These are phyloP conservation scores for Cercospora sp. DNA, from an alignment of 2,329 filamentous ascomycete species.

Conservation along the genomic window DNA sequence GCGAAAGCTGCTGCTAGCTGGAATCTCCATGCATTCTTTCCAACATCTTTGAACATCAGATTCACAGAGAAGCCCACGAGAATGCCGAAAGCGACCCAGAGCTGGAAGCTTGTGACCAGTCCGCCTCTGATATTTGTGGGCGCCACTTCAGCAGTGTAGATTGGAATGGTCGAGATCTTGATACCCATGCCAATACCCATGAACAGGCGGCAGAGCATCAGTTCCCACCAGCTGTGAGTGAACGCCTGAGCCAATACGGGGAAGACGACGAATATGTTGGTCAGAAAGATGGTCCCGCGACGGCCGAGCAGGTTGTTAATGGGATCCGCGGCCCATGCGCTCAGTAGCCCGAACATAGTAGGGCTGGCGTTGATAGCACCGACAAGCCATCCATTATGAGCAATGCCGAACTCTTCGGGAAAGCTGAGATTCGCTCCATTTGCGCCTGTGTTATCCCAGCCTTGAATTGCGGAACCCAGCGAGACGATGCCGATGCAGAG, in stretches of 20 bases:
- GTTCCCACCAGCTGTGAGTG: conserved; percentile 68
- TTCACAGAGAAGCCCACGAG: conserved; percentile 64
- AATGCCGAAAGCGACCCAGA: conserved; percentile 60
- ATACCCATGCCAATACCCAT: conserved; percentile 59
- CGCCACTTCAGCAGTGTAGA: conserved; percentile 47
- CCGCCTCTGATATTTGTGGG: conserved; percentile 49
- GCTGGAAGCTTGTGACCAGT: conserved; percentile 39
- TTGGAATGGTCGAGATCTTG: conserved; percentile 49
- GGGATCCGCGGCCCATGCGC: conserved; percentile 56
- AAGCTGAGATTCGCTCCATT: conserved; percentile 39
- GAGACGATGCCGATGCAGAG: conserved; percentile 41
- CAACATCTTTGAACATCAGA: conserved; percentile 56
- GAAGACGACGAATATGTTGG: conserved; percentile 55
- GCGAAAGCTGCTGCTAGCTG: conserved; percentile 65
- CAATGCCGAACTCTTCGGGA: conserved; percentile 32
- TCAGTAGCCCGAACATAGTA: conserved; percentile 44
- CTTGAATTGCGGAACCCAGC: conserved; percentile 27
- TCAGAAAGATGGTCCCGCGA: conserved; percentile 42
- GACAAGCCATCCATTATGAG: conserved; percentile 27
- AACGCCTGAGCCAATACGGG: conserved; percentile 64
- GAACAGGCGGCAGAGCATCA: conserved; percentile 68
- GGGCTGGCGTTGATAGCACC: conserved; percentile 54
- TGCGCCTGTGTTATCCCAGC: conserved; percentile 38
- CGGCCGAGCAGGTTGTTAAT: conserved; percentile 37
- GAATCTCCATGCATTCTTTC: conserved; percentile 61